Conservation (phyloP, 139 green algal genomes). For the Chlamydomonas sp. region DNA sequence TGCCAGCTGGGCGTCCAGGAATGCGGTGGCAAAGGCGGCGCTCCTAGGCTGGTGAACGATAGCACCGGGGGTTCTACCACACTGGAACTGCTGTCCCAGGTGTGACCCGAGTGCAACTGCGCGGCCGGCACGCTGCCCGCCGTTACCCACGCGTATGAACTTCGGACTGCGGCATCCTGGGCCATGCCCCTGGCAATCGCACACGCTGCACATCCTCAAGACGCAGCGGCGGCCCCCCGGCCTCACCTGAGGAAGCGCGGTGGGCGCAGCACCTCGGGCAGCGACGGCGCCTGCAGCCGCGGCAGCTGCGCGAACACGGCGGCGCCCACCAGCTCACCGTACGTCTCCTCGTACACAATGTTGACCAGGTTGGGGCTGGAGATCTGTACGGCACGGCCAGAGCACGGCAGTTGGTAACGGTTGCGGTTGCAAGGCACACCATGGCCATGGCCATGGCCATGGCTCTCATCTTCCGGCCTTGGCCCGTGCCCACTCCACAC, state of each 20-base stretch:
- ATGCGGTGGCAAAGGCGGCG: slow-evolving; percentile 52
- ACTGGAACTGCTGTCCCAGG: too few species aligned
- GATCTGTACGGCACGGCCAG: background rate
- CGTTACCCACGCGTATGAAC: too few species aligned
- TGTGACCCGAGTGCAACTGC: too few species aligned
- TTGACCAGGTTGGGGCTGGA: background rate
- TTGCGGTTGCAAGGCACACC: background rate
- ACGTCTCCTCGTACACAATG: slow-evolving; percentile 64
- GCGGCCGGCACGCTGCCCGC: too few species aligned
- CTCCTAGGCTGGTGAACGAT: background rate
- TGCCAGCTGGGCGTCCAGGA: slow-evolving; percentile 46
- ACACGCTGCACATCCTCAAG: background rate
- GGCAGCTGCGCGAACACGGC: slow-evolving; percentile 50
- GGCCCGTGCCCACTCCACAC: too few species aligned
- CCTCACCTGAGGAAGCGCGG: slow-evolving; percentile 45
- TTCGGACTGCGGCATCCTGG: too few species aligned
- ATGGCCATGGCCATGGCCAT: slow-evolving; percentile 1
- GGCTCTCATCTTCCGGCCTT: background rate
- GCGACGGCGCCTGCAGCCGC: slow-evolving; percentile 42
- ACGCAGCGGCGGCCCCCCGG: background rate
- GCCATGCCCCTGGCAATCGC: background rate
- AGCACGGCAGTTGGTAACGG: background rate
- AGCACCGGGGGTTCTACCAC: too few species aligned
- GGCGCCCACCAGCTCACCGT: slow-evolving; percentile 44
- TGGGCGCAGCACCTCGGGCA: slow-evolving; percentile 55